phyloP scores from a whole-genome alignment of 2,329 filamentous ascomycete species.

The Epichloe elymi region DNA sequence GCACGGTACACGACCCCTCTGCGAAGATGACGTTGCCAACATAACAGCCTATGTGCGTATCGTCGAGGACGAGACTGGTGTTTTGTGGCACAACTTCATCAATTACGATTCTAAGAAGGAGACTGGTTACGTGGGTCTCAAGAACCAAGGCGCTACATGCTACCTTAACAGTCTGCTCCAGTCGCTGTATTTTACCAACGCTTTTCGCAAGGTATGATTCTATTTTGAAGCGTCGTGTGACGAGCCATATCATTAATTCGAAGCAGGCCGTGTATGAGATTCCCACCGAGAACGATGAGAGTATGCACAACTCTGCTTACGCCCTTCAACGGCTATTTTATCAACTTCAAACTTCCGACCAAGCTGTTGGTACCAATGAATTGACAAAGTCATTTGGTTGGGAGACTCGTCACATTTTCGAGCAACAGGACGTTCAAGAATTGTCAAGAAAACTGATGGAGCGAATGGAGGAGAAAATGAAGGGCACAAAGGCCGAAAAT shows the following conservation, averaged over 20 bases:
- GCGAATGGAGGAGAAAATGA: slow-evolving; percentile 94
- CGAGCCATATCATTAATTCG: slow-evolving; percentile 5
- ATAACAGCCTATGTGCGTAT: slow-evolving; percentile 74
- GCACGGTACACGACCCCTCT: slow-evolving; percentile 54
- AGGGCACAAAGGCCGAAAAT: slow-evolving; percentile 83
- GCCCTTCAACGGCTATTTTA: slow-evolving; percentile 91
- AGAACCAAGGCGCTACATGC: slow-evolving; percentile 91
- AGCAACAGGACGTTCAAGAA: slow-evolving; percentile 97
- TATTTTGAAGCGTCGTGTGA: background rate
- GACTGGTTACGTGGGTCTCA: slow-evolving; percentile 90
- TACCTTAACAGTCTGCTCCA: slow-evolving; percentile 78
- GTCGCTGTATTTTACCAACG: slow-evolving; percentile 77
- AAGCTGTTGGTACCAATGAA: slow-evolving; percentile 80
- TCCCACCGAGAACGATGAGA: slow-evolving; percentile 74
- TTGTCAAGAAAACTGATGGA: slow-evolving; percentile 95
- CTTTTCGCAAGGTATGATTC: slow-evolving; percentile 67
- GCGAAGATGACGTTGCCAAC: slow-evolving; percentile 65
- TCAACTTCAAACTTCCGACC: slow-evolving; percentile 73
- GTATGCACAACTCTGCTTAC: slow-evolving; percentile 78
- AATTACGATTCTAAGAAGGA: slow-evolving; percentile 99
- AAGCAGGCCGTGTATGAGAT: slow-evolving; percentile 90
- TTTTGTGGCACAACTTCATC: slow-evolving; percentile 80
- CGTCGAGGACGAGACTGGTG: slow-evolving; percentile 77
- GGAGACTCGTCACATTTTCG: slow-evolving; percentile 96
- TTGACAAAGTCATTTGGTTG: slow-evolving; percentile 95